Evolutionary conservation across 495 filamentous ascomycete species (phyloP).

Genomic region (Massariosphaeria phaeospora): DNA sequence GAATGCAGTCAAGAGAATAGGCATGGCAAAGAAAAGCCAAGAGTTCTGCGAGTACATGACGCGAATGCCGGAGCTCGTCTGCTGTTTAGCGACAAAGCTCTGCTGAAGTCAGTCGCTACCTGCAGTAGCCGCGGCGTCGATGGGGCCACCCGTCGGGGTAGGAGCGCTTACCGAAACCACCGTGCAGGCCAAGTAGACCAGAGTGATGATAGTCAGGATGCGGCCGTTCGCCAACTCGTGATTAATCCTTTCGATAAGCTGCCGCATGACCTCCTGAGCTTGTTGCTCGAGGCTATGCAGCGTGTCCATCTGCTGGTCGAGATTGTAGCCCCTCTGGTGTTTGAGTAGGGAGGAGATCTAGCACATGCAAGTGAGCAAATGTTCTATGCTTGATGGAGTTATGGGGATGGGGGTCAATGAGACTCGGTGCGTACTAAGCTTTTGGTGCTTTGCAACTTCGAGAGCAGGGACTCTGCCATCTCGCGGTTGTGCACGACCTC

Average conservation of each 20-base stretch:
- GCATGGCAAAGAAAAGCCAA: slow-evolving; percentile 12
- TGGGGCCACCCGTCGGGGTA: no score
- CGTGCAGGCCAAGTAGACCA: slow-evolving; percentile 21
- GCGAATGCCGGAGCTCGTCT: neutral
- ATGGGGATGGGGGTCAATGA: no score
- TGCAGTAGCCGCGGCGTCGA: neutral
- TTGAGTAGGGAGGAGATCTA: slow-evolving; percentile 12
- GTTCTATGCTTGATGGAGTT: no score
- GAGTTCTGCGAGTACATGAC: slow-evolving; percentile 4
- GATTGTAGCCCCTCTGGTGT: slow-evolving; percentile 9
- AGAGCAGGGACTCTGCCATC: slow-evolving; percentile 8
- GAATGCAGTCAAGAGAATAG: slow-evolving; percentile 5
- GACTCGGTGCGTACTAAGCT: no score
- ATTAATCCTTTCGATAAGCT: slow-evolving; percentile 17
- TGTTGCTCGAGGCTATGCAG: slow-evolving; percentile 7
- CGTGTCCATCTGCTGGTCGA: slow-evolving; percentile 10
- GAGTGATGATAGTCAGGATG: slow-evolving; percentile 14
- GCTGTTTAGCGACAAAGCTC: slow-evolving; percentile 5
- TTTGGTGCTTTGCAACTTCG: slow-evolving; percentile 14
- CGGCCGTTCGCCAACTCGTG: slow-evolving; percentile 8
- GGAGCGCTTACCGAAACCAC: slow-evolving; percentile 15
- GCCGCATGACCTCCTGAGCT: slow-evolving; percentile 7
- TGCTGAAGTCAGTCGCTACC: slow-evolving; percentile 8
- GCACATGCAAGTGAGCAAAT: neutral
- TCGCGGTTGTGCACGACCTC: slow-evolving; percentile 2